Evolutionary conservation across 1,139 yeast genomes (phyloP).

Genomic region (Candida sojae): DNA sequence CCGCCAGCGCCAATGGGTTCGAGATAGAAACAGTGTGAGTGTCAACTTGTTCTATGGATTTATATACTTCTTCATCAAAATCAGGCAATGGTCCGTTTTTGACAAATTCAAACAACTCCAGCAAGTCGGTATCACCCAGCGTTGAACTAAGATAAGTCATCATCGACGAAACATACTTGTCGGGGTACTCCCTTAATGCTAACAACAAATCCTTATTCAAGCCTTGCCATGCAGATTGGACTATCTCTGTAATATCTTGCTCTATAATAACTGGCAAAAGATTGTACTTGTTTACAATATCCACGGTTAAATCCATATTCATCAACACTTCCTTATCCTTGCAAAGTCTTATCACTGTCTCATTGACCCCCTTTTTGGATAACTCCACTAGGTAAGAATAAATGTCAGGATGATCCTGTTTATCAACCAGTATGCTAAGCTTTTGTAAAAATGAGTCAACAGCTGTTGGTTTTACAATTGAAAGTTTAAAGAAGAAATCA

Average conservation of each 20-base stretch:
- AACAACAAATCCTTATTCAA: conserved; percentile 9
- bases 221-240: conserved; percentile 14
- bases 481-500: conserved; percentile 32
- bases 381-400: conserved; percentile 14
- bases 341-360: conserved; percentile 18
- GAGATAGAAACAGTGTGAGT: conserved; percentile 37
- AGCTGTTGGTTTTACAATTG: conserved; percentile 16
- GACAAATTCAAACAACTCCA: conserved; percentile 17
- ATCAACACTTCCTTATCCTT: conserved; percentile 16
- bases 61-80: conserved; percentile 13
- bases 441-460: conserved; percentile 15
- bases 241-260: conserved; percentile 4
- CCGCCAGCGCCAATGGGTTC: conserved; percentile 45
- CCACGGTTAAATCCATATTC: conserved; percentile 11
- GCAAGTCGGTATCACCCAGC: conserved; percentile 16
- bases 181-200: conserved; percentile 2
- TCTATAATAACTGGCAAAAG: conserved; percentile 9
- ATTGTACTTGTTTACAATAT: conserved; percentile 8
- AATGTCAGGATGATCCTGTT: conserved; percentile 14
- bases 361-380: conserved; percentile 13
- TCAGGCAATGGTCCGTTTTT: conserved; percentile 16
- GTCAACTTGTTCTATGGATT: conserved; percentile 17
- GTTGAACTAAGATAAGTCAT: conserved; percentile 18
- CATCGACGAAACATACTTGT: conserved; percentile 15
- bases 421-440: conserved; percentile 5